Conservation (phyloP, 1,139 yeast genomes). For the Protomyces lactucae-debilis region DNA sequence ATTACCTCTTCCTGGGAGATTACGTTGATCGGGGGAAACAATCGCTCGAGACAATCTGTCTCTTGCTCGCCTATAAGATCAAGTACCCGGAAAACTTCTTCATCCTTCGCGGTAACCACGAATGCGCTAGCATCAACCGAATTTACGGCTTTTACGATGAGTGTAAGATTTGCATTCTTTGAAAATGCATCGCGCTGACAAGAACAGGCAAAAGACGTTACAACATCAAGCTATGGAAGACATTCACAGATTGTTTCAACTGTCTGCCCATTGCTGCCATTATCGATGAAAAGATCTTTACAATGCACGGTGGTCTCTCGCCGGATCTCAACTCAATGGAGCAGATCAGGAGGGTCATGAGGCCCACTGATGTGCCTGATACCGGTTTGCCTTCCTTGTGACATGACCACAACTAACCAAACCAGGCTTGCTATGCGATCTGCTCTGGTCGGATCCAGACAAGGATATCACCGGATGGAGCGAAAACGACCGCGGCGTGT, state of each 20-base stretch:
- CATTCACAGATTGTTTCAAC: slow-evolving; percentile 95
- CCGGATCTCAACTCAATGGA: slow-evolving; percentile 97
- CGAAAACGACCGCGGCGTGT: slow-evolving; percentile 96
- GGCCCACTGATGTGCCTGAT: slow-evolving; percentile 98
- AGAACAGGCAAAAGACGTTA: slow-evolving; percentile 66
- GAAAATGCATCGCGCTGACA: not conserved
- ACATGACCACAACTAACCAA: slow-evolving; percentile 40
- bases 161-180: slow-evolving; percentile 47
- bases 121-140: slow-evolving; percentile 94
- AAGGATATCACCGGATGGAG: slow-evolving; percentile 97
- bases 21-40: slow-evolving; percentile 98
- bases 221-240: slow-evolving; percentile 95
- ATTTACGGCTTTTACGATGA: slow-evolving; percentile 97
- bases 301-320: slow-evolving; percentile 98
- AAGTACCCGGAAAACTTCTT: slow-evolving; percentile 97
- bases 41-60: slow-evolving; percentile 88
- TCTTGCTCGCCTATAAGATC: slow-evolving; percentile 88
- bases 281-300: slow-evolving; percentile 92
- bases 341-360: slow-evolving; percentile 95
- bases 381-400: slow-evolving; percentile 22
- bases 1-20: slow-evolving; percentile 90
- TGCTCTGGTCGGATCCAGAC: slow-evolving; percentile 97
- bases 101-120: slow-evolving; percentile 92
- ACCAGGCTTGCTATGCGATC: slow-evolving; percentile 79
- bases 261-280: slow-evolving; percentile 97